Percentiles rank a stretch among this genome's conserved stretches.
Conservation (phyloP, 2,329 filamentous ascomycete species). For the Cladosporium halotolerans region DNA sequence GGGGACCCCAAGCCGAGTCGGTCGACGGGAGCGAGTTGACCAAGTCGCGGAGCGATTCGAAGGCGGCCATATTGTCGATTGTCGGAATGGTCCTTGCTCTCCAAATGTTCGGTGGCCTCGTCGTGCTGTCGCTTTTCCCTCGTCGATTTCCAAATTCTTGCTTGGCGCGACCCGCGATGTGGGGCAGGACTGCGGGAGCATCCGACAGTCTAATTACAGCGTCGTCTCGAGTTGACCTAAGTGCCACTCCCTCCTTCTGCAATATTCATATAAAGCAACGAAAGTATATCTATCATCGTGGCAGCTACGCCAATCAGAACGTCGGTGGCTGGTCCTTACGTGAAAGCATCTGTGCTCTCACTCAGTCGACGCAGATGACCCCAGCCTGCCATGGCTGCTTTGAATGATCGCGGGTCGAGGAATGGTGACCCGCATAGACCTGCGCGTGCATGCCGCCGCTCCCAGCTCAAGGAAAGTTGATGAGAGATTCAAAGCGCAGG, state of each 20-base stretch:
- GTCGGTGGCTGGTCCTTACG: too few relatives aligned
- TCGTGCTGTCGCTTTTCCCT: not conserved
- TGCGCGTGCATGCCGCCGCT: conserved; percentile 43
- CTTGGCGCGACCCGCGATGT: not conserved
- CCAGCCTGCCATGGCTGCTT: conserved; percentile 5
- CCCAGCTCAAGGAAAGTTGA: conserved; percentile 37
- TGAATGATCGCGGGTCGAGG: conserved; percentile 5
- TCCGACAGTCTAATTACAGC: not conserved
- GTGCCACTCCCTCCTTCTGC: too few relatives aligned
- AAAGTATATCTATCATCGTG: too few relatives aligned
- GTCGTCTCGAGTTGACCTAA: not conserved
- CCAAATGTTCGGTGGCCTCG: not conserved
- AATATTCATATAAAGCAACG: too few relatives aligned
- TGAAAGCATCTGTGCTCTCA: too few relatives aligned
- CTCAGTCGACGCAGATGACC: not conserved
- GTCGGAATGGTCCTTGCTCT: conserved; percentile 9
- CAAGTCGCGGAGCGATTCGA: conserved; percentile 41
- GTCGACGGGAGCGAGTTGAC: conserved; percentile 40
- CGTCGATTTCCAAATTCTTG: not conserved
- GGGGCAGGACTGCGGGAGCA: not conserved
- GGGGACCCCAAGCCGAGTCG: conserved; percentile 67
- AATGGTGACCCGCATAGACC: conserved; percentile 27
- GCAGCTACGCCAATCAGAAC: too few relatives aligned
- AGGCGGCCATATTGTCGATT: conserved; percentile 36
- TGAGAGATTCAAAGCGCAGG: conserved; percentile 35